These are phyloP conservation scores for Talaromyces trachyspermus DNA, from an alignment of 495 filamentous ascomycete species.

Conservation along the genomic window DNA sequence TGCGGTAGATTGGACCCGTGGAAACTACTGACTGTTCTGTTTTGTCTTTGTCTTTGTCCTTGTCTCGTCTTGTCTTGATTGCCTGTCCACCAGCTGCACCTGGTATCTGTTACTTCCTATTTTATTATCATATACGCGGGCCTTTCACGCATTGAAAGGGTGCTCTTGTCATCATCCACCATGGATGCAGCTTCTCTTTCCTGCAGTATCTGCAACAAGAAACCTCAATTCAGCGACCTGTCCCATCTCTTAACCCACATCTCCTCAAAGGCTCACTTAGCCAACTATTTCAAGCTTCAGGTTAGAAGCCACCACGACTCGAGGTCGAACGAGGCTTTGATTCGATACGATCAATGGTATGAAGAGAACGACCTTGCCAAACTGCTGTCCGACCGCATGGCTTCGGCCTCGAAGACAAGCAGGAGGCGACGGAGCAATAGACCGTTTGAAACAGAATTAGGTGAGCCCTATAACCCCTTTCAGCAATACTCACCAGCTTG, in stretches of 20 bases:
- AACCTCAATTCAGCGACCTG: constrained; percentile 73
- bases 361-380: constrained; percentile 51
- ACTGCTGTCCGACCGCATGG: constrained; percentile 63
- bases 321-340: constrained; percentile 39
- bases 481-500: neutral
- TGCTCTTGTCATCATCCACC: constrained; percentile 16
- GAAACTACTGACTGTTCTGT: neutral
- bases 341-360: constrained; percentile 66
- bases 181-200: constrained; percentile 55
- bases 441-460: neutral
- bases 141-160: too few species aligned
- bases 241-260: constrained; percentile 87
- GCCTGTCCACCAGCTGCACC: constrained; percentile 12
- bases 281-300: constrained; percentile 64
- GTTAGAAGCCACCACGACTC: constrained; percentile 54
- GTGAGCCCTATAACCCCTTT: neutral
- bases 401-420: constrained; percentile 18
- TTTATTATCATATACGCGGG: neutral
- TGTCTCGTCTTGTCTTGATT: constrained; percentile 10
- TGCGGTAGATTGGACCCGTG: neutral
- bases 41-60: constrained; percentile 2
- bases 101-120: constrained; percentile 26
- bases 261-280: constrained; percentile 75
- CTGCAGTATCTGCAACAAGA: constrained; percentile 74
- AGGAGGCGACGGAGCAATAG: neutral